Evolutionary conservation across 495 filamentous ascomycete species (phyloP), one percentile per base, ranked within the genome.

Genomic region (Pseudomonodictys pantanalensis): DNA sequence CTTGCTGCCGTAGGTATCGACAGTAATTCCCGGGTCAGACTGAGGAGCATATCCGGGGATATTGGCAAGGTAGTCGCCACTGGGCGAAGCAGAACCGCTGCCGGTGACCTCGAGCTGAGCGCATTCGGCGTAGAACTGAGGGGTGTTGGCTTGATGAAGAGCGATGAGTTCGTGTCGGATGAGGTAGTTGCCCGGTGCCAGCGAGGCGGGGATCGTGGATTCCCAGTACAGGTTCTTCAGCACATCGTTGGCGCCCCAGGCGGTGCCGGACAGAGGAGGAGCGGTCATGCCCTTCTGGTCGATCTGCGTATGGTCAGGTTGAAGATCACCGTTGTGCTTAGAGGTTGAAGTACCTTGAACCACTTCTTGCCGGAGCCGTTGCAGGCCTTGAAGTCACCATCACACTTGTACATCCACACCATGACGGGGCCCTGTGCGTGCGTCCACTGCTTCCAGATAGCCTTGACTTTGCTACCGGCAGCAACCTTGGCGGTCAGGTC

Each of bases 51-150:
- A 81, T 41, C 72, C 76, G 9, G 81, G 80, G 51, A 84, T 79
- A 32, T 73, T 72, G 11, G 73, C 73, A 52, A 82, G 71, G 66
- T 66, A 74, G 17, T 56, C 65, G 29, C 72, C 73, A 29, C 70
- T 66, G 2, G 80, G 80, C 39, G 65, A 50, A 0, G 70, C 75
- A 18, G 69, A 75, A 41, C 81, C 81, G 25, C 72, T 73, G 26
- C 81, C 81, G 24, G 74, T 77, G 46, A 84, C 75, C 28, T 66
- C 72, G 58, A 84, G 57, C 71, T 82, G 80, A 0, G 81, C 81
- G 56, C 80, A 84, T 69, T 84, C 81, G 51, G 80, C 77, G 72
- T 84, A 84, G 67, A 82, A 84, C 68, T 84, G 81, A 0, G 80
- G 81, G 5, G 79, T 75, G 65, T 83, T 81, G 38, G 80, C 78